These are phyloP conservation scores for Taiozyma sp. DNA, from an alignment of 1,139 yeast genomes.

Conservation along the genomic window DNA sequence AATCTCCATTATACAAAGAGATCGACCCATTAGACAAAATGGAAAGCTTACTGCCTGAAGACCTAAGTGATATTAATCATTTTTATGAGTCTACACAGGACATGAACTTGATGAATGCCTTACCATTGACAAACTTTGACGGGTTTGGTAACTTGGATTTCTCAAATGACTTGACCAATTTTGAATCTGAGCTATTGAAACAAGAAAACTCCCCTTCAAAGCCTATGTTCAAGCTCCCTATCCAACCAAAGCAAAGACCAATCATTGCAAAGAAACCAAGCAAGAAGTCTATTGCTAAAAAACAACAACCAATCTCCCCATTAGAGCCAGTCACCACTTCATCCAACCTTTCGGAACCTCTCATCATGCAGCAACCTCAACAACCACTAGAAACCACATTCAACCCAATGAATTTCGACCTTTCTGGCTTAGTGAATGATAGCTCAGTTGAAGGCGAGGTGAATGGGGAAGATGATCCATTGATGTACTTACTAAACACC, in stretches of 20 bases:
- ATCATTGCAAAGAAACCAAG: not conserved
- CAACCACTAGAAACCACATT: not conserved
- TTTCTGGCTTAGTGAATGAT: constrained; percentile 2
- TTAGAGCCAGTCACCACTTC: constrained; percentile 1
- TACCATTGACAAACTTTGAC: constrained; percentile 5
- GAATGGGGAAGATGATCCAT: constrained; percentile 16
- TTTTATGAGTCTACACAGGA: constrained; percentile 8
- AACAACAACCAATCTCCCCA: not conserved
- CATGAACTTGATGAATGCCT: constrained; percentile 5
- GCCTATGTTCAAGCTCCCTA: constrained; percentile 4
- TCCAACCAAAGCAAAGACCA: constrained; percentile 3
- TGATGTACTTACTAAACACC: constrained; percentile 17
- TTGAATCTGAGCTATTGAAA: not conserved
- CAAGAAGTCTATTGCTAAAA: not conserved
- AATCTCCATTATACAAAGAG: constrained; percentile 16
- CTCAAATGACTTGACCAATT: not conserved
- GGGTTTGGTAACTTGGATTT: not conserved
- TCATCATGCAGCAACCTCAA: constrained; percentile 5
- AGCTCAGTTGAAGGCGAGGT: not conserved
- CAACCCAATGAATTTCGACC: constrained; percentile 6
- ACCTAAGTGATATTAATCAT: constrained; percentile 15
- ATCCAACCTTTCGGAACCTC: constrained; percentile 3
- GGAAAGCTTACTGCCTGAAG: constrained; percentile 12
- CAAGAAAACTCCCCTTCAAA: not conserved
- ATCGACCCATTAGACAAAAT: constrained; percentile 15